phyloP scores from a whole-genome alignment of 495 filamentous ascomycete genomes.

The Paragyromitra xinjiangensis region DNA sequence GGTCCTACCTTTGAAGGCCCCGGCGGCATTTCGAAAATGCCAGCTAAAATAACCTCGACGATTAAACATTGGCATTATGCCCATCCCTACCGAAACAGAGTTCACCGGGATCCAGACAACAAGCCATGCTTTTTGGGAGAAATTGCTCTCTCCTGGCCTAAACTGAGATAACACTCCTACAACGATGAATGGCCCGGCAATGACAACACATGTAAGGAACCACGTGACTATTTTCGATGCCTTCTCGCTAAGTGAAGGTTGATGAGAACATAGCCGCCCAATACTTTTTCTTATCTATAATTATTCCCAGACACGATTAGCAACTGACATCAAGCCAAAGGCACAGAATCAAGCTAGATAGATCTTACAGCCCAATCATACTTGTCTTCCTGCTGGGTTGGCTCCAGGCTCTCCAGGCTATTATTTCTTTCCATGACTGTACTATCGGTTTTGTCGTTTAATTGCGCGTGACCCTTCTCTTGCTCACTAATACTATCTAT shows the following conservation, averaged over 20 bases:
- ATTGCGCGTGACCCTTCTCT: background rate
- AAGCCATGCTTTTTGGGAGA: background rate
- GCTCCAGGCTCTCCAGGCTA: no score
- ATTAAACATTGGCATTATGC: background rate
- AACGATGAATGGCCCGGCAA: conserved; percentile 1
- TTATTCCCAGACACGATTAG: background rate
- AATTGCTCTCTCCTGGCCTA: background rate
- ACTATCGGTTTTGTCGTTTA: no score
- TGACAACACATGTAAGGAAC: background rate
- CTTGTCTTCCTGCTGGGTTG: background rate
- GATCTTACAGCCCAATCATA: background rate
- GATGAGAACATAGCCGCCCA: background rate
- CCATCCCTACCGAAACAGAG: background rate
- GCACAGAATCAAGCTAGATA: background rate
- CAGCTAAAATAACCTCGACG: background rate
- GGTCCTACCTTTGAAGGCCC: background rate
- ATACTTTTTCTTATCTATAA: background rate
- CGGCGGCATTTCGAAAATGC: no score
- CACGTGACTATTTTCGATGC: background rate
- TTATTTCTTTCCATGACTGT: no score
- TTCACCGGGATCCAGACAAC: conserved; percentile 13
- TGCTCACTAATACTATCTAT: background rate
- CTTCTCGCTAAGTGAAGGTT: background rate
- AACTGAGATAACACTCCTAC: background rate
- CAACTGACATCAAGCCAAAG: background rate